Conservation (phyloP, 1,284 basidiomycete genomes). For the Tremellales sp. region DNA sequence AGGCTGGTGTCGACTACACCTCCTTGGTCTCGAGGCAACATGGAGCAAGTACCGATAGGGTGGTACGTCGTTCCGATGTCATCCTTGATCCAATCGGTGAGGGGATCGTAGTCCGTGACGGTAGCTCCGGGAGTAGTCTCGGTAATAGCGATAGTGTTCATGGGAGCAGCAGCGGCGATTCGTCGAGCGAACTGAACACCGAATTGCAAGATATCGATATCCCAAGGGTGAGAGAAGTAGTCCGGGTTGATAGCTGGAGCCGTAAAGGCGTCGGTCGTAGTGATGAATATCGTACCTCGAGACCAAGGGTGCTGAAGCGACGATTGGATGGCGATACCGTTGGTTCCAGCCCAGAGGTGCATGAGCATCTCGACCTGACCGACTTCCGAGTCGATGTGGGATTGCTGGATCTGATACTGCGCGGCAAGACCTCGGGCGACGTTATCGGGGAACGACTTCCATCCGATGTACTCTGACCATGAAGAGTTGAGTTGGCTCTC, state of each 20-base stretch:
- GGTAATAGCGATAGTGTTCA: constrained; percentile 25
- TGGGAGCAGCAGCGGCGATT: constrained; percentile 31
- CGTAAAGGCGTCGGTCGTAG: constrained; percentile 56
- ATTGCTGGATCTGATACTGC: constrained; percentile 38
- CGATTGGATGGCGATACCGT: constrained; percentile 40
- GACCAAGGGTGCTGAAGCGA: constrained; percentile 49
- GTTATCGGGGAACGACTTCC: constrained; percentile 29
- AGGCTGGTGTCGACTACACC: constrained; percentile 64
- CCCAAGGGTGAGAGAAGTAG: constrained; percentile 53
- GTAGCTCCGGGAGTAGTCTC: constrained; percentile 28
- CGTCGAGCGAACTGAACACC: constrained; percentile 35
- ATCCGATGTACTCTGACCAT: constrained; percentile 61
- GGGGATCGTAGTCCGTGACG: constrained; percentile 29
- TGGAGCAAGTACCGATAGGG: constrained; percentile 60
- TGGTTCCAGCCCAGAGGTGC: constrained; percentile 37
- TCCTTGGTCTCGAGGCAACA: constrained; percentile 60
- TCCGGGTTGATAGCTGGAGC: constrained; percentile 60
- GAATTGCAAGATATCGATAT: constrained; percentile 35
- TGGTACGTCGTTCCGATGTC: constrained; percentile 52
- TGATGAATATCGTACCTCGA: constrained; percentile 52
- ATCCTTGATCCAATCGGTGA: constrained; percentile 37
- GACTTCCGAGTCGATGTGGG: constrained; percentile 27
- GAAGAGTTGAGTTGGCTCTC: constrained; percentile 60
- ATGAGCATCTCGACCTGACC: constrained; percentile 48
- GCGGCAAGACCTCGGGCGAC: constrained; percentile 36